These are phyloP conservation scores for Agrocybe pediades DNA, from an alignment of 768 basidiomycete genomes.

Conservation along the genomic window DNA sequence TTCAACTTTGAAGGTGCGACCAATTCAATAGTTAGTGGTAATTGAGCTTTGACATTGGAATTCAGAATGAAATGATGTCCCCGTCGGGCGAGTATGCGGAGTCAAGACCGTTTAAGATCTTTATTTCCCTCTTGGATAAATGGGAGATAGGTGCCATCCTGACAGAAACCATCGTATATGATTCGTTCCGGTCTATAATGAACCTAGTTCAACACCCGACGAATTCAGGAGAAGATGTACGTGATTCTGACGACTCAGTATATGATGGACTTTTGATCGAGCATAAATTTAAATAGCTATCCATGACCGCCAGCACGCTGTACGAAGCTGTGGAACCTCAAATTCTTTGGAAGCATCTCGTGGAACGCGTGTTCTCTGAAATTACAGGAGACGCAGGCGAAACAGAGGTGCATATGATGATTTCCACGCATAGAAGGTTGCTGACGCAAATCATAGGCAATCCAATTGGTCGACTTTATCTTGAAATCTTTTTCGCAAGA, in stretches of 20 bases:
- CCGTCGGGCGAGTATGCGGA: constrained; percentile 74
- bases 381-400: constrained; percentile 43
- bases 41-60: background rate
- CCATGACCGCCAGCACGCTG: constrained; percentile 82
- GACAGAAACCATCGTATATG: constrained; percentile 77
- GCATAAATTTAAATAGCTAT: constrained; percentile 43
- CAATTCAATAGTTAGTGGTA: background rate
- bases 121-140: constrained; percentile 92
- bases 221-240: constrained; percentile 64
- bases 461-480: constrained; percentile 72
- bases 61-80: constrained; percentile 74
- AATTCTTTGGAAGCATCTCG: constrained; percentile 81
- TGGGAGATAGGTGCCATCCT: constrained; percentile 91
- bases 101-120: constrained; percentile 92
- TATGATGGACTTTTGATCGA: background rate
- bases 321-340: constrained; percentile 94
- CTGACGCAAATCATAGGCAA: constrained; percentile 46
- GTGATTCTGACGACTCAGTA: constrained; percentile 16
- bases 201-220: constrained; percentile 50
- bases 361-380: constrained; percentile 56
- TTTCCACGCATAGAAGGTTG: background rate
- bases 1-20: constrained; percentile 64
- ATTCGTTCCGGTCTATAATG: constrained; percentile 76
- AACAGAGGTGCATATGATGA: constrained; percentile 46
- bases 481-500: constrained; percentile 81